Percentiles rank a stretch among this genome's conserved stretches.
Evolutionary conservation across 257 asterid genomes (phyloP).

Genomic region (Jacaranda mimosifolia): DNA sequence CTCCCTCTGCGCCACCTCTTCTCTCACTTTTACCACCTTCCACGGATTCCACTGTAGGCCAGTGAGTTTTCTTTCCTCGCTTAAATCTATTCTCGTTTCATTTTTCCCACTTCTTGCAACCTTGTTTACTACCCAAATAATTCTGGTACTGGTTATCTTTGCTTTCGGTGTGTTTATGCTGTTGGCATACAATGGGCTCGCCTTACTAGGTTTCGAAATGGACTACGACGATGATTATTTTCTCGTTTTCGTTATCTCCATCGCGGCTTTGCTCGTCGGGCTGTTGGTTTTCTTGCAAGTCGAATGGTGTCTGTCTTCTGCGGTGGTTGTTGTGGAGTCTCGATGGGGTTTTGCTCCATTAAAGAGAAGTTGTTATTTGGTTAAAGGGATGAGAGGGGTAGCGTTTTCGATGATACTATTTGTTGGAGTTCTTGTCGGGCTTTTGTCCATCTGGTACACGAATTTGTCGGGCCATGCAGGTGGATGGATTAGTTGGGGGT

Average conservation of each 20-base stretch:
- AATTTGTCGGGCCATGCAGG: constrained; percentile 37
- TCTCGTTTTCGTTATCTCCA: constrained; percentile 14
- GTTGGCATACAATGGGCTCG: constrained; percentile 18
- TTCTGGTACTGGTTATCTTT: constrained; percentile 12
- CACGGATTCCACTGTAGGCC: constrained; percentile 68
- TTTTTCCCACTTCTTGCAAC: constrained; percentile 55
- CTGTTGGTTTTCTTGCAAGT: constrained; percentile 45
- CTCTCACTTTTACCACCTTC: constrained; percentile 66
- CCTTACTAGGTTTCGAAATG: constrained; percentile 43
- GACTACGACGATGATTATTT: constrained; percentile 34
- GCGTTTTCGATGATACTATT: constrained; percentile 43
- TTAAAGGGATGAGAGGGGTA: constrained; percentile 60
- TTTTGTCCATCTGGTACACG: constrained; percentile 43
- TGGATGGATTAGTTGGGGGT: constrained; percentile 43
- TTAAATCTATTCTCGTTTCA: constrained; percentile 54
- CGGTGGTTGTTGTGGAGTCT: constrained; percentile 68
- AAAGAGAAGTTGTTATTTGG: constrained; percentile 60
- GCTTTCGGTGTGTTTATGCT: constrained; percentile 12
- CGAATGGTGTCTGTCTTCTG: constrained; percentile 55
- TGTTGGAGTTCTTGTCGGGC: constrained; percentile 27
- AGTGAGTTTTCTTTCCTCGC: constrained; percentile 49
- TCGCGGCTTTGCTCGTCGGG: constrained; percentile 17
- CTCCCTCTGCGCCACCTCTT: constrained; percentile 50
- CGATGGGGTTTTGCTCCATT: constrained; percentile 70
- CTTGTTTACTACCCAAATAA: constrained; percentile 15